Conservation (phyloP, 306 rosid species). For the Delonix regia region DNA sequence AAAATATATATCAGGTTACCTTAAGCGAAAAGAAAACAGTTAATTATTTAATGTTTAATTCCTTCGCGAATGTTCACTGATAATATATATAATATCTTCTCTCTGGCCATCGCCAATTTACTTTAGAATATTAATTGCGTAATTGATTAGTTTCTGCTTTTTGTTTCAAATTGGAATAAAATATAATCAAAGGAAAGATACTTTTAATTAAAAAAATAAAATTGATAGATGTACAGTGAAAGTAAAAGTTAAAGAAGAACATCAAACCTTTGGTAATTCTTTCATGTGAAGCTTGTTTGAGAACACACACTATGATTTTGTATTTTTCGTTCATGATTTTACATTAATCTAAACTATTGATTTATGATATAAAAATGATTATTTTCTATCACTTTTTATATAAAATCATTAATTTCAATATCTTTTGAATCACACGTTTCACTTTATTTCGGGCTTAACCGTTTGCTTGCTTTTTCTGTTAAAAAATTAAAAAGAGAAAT, state of each 20-base stretch:
- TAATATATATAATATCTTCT: background rate
- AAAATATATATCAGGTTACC: background rate
- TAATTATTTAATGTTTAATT: background rate
- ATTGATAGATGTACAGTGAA: background rate
- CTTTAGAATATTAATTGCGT: background rate
- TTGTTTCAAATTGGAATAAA: background rate
- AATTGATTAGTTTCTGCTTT: background rate
- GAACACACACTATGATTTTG: too few relatives aligned
- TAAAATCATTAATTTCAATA: too few relatives aligned
- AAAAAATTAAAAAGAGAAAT: too few relatives aligned
- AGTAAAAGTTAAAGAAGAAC: background rate
- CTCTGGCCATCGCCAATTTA: background rate
- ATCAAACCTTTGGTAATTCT: background rate
- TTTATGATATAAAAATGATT: too few relatives aligned
- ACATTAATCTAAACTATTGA: too few relatives aligned
- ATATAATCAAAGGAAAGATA: background rate
- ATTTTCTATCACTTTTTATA: too few relatives aligned
- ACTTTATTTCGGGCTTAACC: too few relatives aligned
- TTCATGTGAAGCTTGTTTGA: background rate
- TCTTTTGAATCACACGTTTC: too few relatives aligned
- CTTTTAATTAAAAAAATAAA: background rate
- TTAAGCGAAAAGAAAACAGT: background rate
- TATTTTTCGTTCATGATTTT: too few relatives aligned
- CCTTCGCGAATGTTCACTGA: background rate
- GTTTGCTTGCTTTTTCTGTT: too few relatives aligned